Conservation (phyloP, 306 rosid genomes). For the Sophora flavescens region DNA sequence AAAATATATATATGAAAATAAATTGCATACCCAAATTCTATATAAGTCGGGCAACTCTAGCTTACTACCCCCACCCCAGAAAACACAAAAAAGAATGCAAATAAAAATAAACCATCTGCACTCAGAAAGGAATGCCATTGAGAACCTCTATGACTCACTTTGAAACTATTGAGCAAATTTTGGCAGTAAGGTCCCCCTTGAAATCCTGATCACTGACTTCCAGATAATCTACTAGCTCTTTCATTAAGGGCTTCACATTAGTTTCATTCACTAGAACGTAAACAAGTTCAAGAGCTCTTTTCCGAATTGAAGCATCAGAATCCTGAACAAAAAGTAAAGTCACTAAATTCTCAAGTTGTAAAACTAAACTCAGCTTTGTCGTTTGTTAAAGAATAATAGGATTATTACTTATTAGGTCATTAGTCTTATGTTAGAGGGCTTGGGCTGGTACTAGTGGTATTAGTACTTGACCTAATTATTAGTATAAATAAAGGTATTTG, state of each 20-base stretch:
- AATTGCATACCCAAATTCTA: background rate
- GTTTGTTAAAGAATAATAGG: background rate
- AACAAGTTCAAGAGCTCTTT: constrained; percentile 98
- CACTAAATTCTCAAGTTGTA: constrained; percentile 46
- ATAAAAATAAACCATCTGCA: constrained; percentile 8
- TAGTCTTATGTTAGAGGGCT: background rate
- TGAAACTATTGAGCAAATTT: constrained; percentile 90
- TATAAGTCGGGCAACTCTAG: background rate
- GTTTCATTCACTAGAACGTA: constrained; percentile 84
- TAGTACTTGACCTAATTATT: background rate
- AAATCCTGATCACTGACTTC: constrained; percentile 92
- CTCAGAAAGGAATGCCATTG: constrained; percentile 33
- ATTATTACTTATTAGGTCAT: background rate
- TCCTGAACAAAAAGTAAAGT: constrained; percentile 68
- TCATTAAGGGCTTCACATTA: constrained; percentile 86
- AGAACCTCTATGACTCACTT: constrained; percentile 69
- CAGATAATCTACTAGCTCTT: constrained; percentile 91
- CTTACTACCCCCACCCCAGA: constrained; percentile 11
- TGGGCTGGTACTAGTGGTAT: background rate
- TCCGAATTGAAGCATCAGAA: constrained; percentile 92
- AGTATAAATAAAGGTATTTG: background rate
- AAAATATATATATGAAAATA: background rate
- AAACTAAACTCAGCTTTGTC: constrained; percentile 33
- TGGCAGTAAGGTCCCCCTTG: constrained; percentile 89
- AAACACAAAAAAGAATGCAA: background rate